Conservation (phyloP, 768 basidiomycete species). For the Suillus bovinus region DNA sequence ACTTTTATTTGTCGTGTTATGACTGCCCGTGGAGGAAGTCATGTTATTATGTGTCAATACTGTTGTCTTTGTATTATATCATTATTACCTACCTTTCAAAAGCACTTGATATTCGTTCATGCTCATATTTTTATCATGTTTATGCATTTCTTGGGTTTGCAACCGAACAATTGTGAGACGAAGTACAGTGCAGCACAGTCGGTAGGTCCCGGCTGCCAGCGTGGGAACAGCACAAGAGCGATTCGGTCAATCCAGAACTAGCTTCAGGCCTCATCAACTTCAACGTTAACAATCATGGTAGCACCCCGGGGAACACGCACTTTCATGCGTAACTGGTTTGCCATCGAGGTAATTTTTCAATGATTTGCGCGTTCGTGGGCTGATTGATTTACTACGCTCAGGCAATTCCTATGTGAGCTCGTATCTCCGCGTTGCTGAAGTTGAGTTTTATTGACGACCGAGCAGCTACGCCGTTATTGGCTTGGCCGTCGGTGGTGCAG, state of each 20-base stretch:
- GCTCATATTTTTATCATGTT: conserved; percentile 24
- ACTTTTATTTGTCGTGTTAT: conserved; percentile 7
- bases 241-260: background rate
- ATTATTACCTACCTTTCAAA: conserved; percentile 18
- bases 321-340: conserved; percentile 44
- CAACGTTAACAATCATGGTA: conserved; percentile 24
- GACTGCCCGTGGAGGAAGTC: conserved; percentile 17
- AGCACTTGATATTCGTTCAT: conserved; percentile 25
- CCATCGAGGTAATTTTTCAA: conserved; percentile 40
- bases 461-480: conserved; percentile 52
- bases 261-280: conserved; percentile 5
- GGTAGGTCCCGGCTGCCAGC: conserved; percentile 13
- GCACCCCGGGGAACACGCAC: conserved; percentile 20
- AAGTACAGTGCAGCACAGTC: background rate
- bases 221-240: conserved; percentile 10
- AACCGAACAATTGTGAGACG: background rate
- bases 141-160: conserved; percentile 19
- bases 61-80: conserved; percentile 34
- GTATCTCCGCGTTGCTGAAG: conserved; percentile 10
- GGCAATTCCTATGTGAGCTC: conserved; percentile 51
- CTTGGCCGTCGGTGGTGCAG: conserved; percentile 53
- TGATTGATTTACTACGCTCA: conserved; percentile 19
- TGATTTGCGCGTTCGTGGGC: background rate
- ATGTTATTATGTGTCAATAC: conserved; percentile 25
- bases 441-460: conserved; percentile 17